Evolutionary conservation across 1,139 yeast species (phyloP).

Genomic region (Meyerozyma elateridarum): DNA sequence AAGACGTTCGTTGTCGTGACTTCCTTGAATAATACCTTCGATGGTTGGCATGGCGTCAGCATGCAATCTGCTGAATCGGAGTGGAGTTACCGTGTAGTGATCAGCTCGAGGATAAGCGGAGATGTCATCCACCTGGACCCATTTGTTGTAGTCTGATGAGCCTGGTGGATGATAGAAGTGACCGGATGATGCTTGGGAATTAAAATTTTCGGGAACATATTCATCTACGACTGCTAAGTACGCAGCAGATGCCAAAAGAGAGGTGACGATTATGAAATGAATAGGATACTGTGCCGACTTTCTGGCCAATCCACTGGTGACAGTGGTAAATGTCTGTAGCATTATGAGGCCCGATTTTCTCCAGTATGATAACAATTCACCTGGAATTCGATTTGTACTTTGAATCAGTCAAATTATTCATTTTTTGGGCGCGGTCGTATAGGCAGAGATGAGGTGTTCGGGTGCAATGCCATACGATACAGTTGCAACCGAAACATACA

Average conservation of each 20-base stretch:
- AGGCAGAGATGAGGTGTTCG: slow-evolving; percentile 1
- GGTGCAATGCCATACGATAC: no score
- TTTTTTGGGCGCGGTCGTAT: slow-evolving; percentile 1
- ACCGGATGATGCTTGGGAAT: slow-evolving; percentile 17
- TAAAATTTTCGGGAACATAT: slow-evolving; percentile 47
- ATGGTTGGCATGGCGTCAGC: slow-evolving; percentile 28
- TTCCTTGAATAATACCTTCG: slow-evolving; percentile 28
- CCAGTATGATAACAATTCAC: no score
- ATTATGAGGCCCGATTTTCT: slow-evolving; percentile 7
- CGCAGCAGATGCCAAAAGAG: slow-evolving; percentile 75
- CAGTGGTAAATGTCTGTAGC: slow-evolving; percentile 21
- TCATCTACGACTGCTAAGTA: slow-evolving; percentile 80
- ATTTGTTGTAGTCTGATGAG: slow-evolving; percentile 30
- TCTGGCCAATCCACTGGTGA: slow-evolving; percentile 48
- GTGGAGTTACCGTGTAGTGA: slow-evolving; percentile 49
- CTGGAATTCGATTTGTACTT: slow-evolving; percentile 4
- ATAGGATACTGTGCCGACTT: slow-evolving; percentile 82
- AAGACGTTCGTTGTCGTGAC: slow-evolving; percentile 32
- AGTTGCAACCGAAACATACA: no score
- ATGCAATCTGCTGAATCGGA: slow-evolving; percentile 47
- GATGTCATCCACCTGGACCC: slow-evolving; percentile 32
- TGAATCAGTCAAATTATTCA: slow-evolving; percentile 2
- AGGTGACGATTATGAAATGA: slow-evolving; percentile 73
- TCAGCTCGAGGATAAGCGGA: slow-evolving; percentile 34
- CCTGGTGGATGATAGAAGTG: slow-evolving; percentile 46